phyloP scores from a whole-genome alignment of 2,329 filamentous ascomycete species.

The Pseudocercospora pini-densiflorae region DNA sequence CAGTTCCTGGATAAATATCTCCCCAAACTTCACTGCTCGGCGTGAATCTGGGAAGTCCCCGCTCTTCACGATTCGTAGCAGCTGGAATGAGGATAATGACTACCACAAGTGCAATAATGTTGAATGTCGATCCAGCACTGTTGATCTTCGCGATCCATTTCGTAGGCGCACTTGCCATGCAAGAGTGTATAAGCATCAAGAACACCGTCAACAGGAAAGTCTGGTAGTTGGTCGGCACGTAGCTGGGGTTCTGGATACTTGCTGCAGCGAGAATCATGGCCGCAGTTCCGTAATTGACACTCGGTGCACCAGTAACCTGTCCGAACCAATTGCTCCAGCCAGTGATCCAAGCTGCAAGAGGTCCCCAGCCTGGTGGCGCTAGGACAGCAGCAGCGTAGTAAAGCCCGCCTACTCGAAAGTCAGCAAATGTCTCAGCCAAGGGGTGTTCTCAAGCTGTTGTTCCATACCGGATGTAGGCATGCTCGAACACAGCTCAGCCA shows the following conservation, averaged over 20 bases:
- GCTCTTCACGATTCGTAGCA: constrained; percentile 55
- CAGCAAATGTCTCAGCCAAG: too few relatives aligned
- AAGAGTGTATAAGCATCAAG: constrained; percentile 68
- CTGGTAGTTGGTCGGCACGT: constrained; percentile 68
- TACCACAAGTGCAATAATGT: constrained; percentile 68
- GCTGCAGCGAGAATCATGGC: constrained; percentile 74
- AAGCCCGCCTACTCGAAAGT: constrained; percentile 60
- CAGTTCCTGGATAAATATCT: constrained; percentile 67
- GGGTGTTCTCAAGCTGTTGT: neutral
- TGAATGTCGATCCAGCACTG: constrained; percentile 71
- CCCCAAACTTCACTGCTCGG: constrained; percentile 66
- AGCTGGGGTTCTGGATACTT: constrained; percentile 70
- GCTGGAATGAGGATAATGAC: constrained; percentile 73
- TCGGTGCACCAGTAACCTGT: constrained; percentile 68
- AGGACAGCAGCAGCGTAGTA: constrained; percentile 77
- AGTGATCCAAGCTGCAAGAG: constrained; percentile 69
- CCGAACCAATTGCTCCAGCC: constrained; percentile 73
- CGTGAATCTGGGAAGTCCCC: constrained; percentile 62
- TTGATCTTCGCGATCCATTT: constrained; percentile 73
- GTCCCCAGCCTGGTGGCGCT: constrained; percentile 67
- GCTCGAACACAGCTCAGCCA: constrained; percentile 70
- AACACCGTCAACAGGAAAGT: constrained; percentile 69
- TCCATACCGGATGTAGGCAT: constrained; percentile 44
- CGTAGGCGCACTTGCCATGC: constrained; percentile 72
- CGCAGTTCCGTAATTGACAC: constrained; percentile 68